These are phyloP conservation scores for Ammopiptanthus mongolicus DNA, from an alignment of 306 rosid genomes.

Conservation along the genomic window DNA sequence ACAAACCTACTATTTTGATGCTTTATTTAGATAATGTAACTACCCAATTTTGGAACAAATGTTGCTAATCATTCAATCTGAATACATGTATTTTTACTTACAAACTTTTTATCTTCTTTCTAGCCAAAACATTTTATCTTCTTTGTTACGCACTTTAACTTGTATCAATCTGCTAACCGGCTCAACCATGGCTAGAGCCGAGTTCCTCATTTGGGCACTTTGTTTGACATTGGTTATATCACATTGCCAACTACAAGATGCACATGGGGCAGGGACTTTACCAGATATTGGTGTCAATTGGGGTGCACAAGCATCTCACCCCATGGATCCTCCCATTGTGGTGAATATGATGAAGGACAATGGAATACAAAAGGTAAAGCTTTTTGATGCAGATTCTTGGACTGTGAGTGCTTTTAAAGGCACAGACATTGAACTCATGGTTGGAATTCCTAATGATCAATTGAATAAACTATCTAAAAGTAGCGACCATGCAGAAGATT, in stretches of 20 bases:
- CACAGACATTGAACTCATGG: conserved; percentile 54
- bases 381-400: conserved; percentile 70
- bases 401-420: conserved; percentile 53
- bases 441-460: conserved; percentile 72
- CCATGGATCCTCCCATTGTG: conserved; percentile 40
- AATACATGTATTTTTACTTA: background rate
- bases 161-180: background rate
- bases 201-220: conserved; percentile 16
- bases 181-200: conserved; percentile 24
- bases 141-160: conserved; percentile 10
- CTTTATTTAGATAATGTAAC: conserved; percentile 20
- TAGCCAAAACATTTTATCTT: background rate
- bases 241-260: conserved; percentile 9
- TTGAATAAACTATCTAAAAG: conserved; percentile 25
- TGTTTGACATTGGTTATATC: conserved; percentile 11
- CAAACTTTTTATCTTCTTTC: background rate
- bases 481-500: conserved; percentile 32
- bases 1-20: background rate
- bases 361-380: conserved; percentile 57
- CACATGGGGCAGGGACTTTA: background rate
- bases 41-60: background rate
- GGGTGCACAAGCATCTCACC: conserved; percentile 67
- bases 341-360: conserved; percentile 61
- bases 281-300: conserved; percentile 57
- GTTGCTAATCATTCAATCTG: background rate